Evolutionary conservation across 306 rosid species (phyloP), one percentile per base, ranked within the genome.

Genomic region (Trifolium repens): DNA sequence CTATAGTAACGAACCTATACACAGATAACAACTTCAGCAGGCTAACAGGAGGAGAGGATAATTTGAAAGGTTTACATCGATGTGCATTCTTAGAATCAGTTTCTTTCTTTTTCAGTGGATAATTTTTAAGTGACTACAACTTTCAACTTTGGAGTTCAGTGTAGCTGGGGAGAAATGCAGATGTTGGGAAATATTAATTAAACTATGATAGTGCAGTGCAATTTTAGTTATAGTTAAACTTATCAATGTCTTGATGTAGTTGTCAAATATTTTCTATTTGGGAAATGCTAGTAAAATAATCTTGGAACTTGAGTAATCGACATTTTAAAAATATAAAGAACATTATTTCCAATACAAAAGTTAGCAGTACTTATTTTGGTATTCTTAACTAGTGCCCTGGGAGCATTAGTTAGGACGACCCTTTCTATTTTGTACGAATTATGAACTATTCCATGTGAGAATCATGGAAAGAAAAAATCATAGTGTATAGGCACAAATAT

Each of bases 1-100:
- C 79, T 49, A 72, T 65, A 76, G 59, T 37, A 53, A 54, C 37
- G 62, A 50, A 78, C 60, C 66, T 71, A 58, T 40, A 77, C 69
- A 52, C 73, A 62, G 58, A 67, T 13, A 73, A 68, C 80, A 78
- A 74, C 80, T 78, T 78, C 70, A 73, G 80, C 71, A 83, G 75
- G 74, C 81, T 83, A 83, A 83, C 83, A 68, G 42, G 42, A 39
- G 44, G 64, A 61, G 71, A 27, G 52, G 53, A 49, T 8, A 44
- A 42, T 72, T n/a, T 61, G 66, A 84, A 81, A 85, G 78, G 78
- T 73, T 72, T 73, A 74, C 77, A 78, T 78, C 72, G 57, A 40
- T 85, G 81, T 65, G 86, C 63, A 85, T 73, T 80, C 22, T 74
- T 79, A 71, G 88, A 26, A 57, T 60, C 71, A 30, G 49, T 77